A percentile compares a stretch with the other conserved stretches of the same genome.
Conservation (phyloP, 345 rosid species). For the Erysimum cheiranthoides region DNA sequence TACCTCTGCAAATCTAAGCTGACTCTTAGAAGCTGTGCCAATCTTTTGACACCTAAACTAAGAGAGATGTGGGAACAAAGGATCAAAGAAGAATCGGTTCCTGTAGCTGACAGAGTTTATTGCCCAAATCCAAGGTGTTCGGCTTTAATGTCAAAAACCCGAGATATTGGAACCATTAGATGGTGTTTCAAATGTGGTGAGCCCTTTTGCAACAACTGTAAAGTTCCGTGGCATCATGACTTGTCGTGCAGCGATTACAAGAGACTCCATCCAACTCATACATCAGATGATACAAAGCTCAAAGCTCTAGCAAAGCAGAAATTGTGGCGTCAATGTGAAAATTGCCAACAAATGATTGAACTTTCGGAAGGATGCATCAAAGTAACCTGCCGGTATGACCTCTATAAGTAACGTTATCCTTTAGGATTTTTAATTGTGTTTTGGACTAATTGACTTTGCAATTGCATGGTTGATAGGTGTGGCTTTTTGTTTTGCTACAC, state of each 20-base stretch:
- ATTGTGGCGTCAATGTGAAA: neutral
- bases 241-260: constrained; percentile 53
- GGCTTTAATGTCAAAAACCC: constrained; percentile 57
- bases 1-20: constrained; percentile 51
- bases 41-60: constrained; percentile 59
- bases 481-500: no score
- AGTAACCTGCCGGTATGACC: neutral
- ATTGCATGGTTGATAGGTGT: no score
- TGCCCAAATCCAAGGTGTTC: constrained; percentile 77
- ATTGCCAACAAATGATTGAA: neutral
- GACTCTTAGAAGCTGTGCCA: constrained; percentile 49
- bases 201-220: constrained; percentile 65
- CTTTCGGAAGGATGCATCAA: neutral
- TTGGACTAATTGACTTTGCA: no score
- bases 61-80: constrained; percentile 52
- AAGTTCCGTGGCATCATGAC: constrained; percentile 67
- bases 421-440: no score
- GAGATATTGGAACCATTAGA: constrained; percentile 43
- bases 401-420: no score
- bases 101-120: constrained; percentile 57
- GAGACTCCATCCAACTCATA: constrained; percentile 39
- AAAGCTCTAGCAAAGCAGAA: neutral
- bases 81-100: constrained; percentile 63
- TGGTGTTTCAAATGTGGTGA: constrained; percentile 57
- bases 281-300: constrained; percentile 31